Conservation (phyloP, 2,329 filamentous ascomycete species). For the Hymenotorrendiella dingleyae region DNA sequence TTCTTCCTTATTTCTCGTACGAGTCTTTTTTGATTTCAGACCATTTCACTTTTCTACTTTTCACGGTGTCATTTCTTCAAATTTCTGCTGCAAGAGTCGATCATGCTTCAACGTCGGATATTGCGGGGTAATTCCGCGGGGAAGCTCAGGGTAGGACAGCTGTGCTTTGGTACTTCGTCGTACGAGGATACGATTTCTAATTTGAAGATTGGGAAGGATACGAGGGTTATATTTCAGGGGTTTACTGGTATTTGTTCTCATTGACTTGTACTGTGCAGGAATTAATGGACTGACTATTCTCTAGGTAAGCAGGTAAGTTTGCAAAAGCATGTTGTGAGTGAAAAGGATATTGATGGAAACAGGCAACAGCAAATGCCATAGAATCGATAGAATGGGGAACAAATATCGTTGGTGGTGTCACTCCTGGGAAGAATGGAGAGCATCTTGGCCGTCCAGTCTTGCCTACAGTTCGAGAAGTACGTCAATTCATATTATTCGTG, state of each 20-base stretch:
- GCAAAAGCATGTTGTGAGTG: not conserved
- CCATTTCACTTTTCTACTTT: no score
- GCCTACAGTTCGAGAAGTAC: slow-evolving; percentile 56
- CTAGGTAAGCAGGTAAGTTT: slow-evolving; percentile 28
- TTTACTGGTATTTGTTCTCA: slow-evolving; percentile 49
- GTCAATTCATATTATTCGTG: not conserved
- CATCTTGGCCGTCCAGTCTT: slow-evolving; percentile 69
- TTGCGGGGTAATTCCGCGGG: slow-evolving; percentile 13
- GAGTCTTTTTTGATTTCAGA: no score
- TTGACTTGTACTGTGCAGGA: not conserved
- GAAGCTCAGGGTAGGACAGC: slow-evolving; percentile 1
- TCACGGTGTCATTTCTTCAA: no score
- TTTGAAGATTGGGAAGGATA: slow-evolving; percentile 60
- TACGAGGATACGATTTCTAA: slow-evolving; percentile 55
- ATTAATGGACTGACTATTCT: slow-evolving; percentile 5
- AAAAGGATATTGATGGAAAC: not conserved
- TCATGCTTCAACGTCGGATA: not conserved
- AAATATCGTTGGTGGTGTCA: slow-evolving; percentile 73
- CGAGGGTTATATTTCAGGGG: slow-evolving; percentile 63
- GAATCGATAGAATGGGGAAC: slow-evolving; percentile 75
- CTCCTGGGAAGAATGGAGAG: slow-evolving; percentile 61
- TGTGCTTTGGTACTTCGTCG: slow-evolving; percentile 17
- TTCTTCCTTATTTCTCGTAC: no score
- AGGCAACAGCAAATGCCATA: slow-evolving; percentile 69
- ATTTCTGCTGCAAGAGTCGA: no score